These are phyloP conservation scores for Pleoardoris graminearum DNA, from an alignment of 2,329 filamentous ascomycete genomes.

Conservation along the genomic window DNA sequence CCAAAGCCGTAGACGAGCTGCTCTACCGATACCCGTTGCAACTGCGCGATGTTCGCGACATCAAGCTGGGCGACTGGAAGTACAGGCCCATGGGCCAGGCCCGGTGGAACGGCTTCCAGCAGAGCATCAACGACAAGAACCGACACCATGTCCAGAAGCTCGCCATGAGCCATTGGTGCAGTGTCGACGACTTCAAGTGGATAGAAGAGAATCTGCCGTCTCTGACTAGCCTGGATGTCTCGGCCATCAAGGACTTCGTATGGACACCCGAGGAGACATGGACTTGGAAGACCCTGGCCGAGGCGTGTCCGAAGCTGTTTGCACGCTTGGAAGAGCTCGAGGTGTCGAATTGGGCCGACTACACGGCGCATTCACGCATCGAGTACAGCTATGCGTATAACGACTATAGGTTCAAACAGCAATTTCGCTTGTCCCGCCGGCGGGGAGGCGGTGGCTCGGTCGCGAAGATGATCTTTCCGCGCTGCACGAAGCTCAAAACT, in stretches of 20 bases:
- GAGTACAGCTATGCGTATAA: conserved; percentile 44
- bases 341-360: conserved; percentile 45
- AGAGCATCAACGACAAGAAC: conserved; percentile 39
- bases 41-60: conserved; percentile 34
- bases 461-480: conserved; percentile 38
- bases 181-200: conserved; percentile 43
- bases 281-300: conserved; percentile 41
- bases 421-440: conserved; percentile 40
- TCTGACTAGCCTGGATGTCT: conserved; percentile 38
- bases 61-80: conserved; percentile 41
- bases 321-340: conserved; percentile 38
- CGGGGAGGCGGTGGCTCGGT: conserved; percentile 39
- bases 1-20: conserved; percentile 34
- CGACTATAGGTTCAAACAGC: conserved; percentile 43
- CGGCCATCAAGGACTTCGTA: conserved; percentile 44
- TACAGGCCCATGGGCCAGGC: conserved; percentile 30
- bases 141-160: conserved; percentile 39
- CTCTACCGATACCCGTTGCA: conserved; percentile 41
- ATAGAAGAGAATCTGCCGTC: conserved; percentile 42
- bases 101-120: conserved; percentile 38
- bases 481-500: conserved; percentile 36
- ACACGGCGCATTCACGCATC: conserved; percentile 40
- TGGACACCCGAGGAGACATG: conserved; percentile 44
- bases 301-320: conserved; percentile 38
- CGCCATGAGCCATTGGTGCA: conserved; percentile 42